phyloP scores from a whole-genome alignment of 2,329 filamentous ascomycete genomes.

The Tolypocladium amazonense region DNA sequence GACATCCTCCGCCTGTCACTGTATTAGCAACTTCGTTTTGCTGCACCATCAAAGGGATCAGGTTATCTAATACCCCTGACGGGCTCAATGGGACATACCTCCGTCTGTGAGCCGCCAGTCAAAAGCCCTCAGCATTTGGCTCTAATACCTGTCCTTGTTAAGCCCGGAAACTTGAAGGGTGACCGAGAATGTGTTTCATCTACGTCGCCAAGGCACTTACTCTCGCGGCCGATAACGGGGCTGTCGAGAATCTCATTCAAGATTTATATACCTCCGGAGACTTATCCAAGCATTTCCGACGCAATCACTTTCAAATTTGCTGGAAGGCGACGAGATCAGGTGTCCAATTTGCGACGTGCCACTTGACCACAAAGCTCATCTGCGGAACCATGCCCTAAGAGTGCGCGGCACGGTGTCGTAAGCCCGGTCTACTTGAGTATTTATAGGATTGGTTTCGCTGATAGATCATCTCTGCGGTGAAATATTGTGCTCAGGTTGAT shows the following conservation, averaged over 20 bases:
- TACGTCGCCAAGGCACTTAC: not conserved
- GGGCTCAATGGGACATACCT: too few relatives aligned
- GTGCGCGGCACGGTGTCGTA: not conserved
- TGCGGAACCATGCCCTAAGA: not conserved
- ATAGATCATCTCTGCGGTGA: not conserved
- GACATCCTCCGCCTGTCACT: too few relatives aligned
- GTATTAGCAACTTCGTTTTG: too few relatives aligned
- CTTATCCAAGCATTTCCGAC: not conserved
- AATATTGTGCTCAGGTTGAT: not conserved
- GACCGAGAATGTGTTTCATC: not conserved
- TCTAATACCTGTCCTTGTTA: not conserved
- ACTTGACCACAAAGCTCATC: not conserved
- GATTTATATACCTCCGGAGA: not conserved
- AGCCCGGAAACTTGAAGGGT: not conserved
- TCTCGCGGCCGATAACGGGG: not conserved
- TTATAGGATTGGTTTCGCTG: not conserved
- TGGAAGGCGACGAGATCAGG: not conserved
- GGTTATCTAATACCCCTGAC: too few relatives aligned
- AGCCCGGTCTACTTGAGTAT: not conserved
- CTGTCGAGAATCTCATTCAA: not conserved
- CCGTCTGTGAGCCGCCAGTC: not conserved
- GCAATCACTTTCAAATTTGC: not conserved
- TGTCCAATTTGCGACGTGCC: not conserved
- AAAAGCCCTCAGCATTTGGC: not conserved
- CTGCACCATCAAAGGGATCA: too few relatives aligned